Evolutionary conservation across 1,284 basidiomycete genomes (phyloP).

Genomic region (Malassezia brasiliensis): DNA sequence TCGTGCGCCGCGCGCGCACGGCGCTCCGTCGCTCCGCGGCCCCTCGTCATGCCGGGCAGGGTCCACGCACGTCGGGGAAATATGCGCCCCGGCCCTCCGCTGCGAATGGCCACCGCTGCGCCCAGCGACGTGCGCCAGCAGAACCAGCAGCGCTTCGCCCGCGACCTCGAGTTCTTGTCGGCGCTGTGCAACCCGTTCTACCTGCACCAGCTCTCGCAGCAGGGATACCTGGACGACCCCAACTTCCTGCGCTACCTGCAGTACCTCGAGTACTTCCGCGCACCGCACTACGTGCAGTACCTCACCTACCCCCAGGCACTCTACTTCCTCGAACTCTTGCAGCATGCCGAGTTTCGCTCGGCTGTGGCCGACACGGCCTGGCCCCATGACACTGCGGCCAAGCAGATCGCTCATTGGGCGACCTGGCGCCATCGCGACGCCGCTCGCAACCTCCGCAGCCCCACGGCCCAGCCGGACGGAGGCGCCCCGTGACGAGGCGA

Average conservation of each 20-base stretch:
- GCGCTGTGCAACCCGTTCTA: slow-evolving; percentile 41
- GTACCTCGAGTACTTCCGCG: slow-evolving; percentile 33
- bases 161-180: slow-evolving; percentile 38
- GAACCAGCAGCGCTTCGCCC: slow-evolving; percentile 35
- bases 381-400: slow-evolving; percentile 31
- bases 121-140: slow-evolving; percentile 6
- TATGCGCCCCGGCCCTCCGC: background rate
- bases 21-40: background rate
- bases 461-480: background rate
- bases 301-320: slow-evolving; percentile 39
- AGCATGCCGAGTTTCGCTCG: slow-evolving; percentile 27
- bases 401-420: slow-evolving; percentile 38
- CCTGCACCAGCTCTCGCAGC: slow-evolving; percentile 32
- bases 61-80: slow-evolving; percentile 1
- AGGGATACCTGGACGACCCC: slow-evolving; percentile 24
- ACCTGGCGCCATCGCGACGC: slow-evolving; percentile 25
- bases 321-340: slow-evolving; percentile 30
- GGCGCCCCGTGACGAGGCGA: slow-evolving; percentile 21
- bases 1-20: background rate
- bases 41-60: background rate
- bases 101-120: slow-evolving; percentile 2
- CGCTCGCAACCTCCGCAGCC: background rate
- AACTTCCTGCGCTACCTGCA: slow-evolving; percentile 32
- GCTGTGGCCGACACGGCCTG: slow-evolving; percentile 30
- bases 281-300: slow-evolving; percentile 33